Base-by-base conservation (phyloP, 2,329 filamentous ascomycete genomes). In the Fulvia fulva region DNA sequence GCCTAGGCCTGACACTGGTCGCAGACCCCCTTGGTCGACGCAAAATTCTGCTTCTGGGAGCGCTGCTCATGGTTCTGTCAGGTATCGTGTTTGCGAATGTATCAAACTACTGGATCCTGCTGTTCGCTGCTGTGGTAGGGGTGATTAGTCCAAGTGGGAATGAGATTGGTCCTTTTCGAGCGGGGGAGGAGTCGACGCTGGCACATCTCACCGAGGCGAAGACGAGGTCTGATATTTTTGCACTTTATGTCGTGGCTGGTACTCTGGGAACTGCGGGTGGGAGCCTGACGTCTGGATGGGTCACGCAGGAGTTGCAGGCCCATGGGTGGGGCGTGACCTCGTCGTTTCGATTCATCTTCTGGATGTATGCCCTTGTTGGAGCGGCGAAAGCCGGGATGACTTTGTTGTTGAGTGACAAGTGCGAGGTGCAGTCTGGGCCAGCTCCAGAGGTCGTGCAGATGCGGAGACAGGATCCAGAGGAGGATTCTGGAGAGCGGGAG, bases 281-380 rank as follows among this genome's bases (percentile, higher is more conserved):
- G 1, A 60, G 62, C 28, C n/a, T 72, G 6, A 65, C 70, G 0
- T 71, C 73, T 14, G 77, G 77, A 2, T 72, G 73, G 58, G 63
- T 72, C 1, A 71, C 76, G 45, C 70, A 76, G 41, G 51, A 51
- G 1, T 57, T 77, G 22, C 65, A 72, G 22, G 59, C 61, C 0
- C 53, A 63, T 5, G 73, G 73, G 2, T 78, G 75, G 73, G 71
- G 64, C 1, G 68, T 71, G 28, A 53, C 75, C 26, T 71, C 71
- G 30, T 71, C 75, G 0, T 78, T 75, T 47, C 71, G 73, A 1
- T 60, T 71, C 0, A 67, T 78, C 1, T 80, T 79, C 62, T 75
- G 72, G 70, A 60, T 75, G 1, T 80, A 80, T 59, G 75, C 75
- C 1, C 64, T 66, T 1, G 68, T 78, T 3, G 77, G 77, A 0